Evolutionary conservation across 2,329 filamentous ascomycete species (phyloP), one percentile per base, ranked within the genome.

Genomic region (Exophiala xenobiotica): DNA sequence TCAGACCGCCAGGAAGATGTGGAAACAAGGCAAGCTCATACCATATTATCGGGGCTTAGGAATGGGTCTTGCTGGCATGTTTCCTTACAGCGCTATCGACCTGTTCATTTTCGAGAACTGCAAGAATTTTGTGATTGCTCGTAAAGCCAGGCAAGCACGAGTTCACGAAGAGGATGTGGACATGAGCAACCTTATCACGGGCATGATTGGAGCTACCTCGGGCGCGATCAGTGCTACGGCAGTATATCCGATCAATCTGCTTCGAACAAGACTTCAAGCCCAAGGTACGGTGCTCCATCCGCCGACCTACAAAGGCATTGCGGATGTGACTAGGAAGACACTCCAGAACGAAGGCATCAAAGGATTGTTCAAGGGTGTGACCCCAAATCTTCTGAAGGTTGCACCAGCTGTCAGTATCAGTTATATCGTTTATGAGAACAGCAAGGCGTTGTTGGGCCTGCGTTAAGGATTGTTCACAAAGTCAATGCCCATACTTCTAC

Each of bases 31-130:
- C 52, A 89, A 89, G 18, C 61, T 91, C 22, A 76, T 81, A 24
- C 79, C 88, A 5, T 92, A 90, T 57, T 99, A 97, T 69, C 89
- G 92, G 47, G 93, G 93, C 33, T 79, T 99, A 26, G 91, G 90
- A 0, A 93, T 97, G 81, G 93, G 93, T 12, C 78, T 99, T 3
- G 74, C 96, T 44, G 93, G 93, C 67, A 96, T 97, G 84, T 99
- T 99, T 64, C 93, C 93, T 0, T 99, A 97, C 69, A 92, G 90
- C 35, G 93, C 93, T 43, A 95, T 99, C 65, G 93, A 99, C 67
- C 86, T 99, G 64, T 90, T 89, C 59, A 96, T 90, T 0, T 99
- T 97, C 65, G 93, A 99, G 71, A 83, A 93, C 54, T 79, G 96
- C 56, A 99, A 99, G 72, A 82, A 81, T 41, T 78, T 78, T 6